Evolutionary conservation across 352 stramenopile species (phyloP).

Genomic region (Pythium scleroteichum): DNA sequence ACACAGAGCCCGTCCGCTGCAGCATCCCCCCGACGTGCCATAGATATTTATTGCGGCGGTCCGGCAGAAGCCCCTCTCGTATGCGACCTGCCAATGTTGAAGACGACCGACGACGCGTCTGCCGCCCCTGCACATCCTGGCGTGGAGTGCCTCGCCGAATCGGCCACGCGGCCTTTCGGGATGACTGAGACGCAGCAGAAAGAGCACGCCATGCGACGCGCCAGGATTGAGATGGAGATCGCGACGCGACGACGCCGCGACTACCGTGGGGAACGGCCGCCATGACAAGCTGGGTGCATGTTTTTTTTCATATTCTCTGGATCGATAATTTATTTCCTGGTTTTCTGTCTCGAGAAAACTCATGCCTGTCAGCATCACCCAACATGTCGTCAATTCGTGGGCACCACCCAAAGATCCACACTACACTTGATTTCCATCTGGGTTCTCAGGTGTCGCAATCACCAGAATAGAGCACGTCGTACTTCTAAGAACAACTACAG

Average conservation of each 20-base stretch:
- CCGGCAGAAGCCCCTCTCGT: slow-evolving; percentile 1
- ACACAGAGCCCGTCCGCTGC: slow-evolving; percentile 9
- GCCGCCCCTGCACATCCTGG: slow-evolving; percentile 3
- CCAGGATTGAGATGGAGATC: neutral
- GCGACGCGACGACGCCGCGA: neutral
- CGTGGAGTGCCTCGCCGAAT: slow-evolving; percentile 1
- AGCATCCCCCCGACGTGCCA: neutral
- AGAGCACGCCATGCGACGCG: neutral
- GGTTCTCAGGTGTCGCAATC: too few relatives aligned
- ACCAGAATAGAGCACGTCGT: too few relatives aligned
- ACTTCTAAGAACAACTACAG: too few relatives aligned
- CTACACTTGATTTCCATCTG: too few relatives aligned
- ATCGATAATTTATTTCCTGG: slow-evolving; percentile 1
- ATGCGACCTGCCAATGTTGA: slow-evolving; percentile 14
- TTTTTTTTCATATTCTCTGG: neutral
- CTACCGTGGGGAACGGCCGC: neutral
- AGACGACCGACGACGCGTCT: slow-evolving; percentile 19
- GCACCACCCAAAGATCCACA: too few relatives aligned
- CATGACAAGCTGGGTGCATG: neutral
- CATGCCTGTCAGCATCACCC: too few relatives aligned
- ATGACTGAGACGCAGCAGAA: neutral
- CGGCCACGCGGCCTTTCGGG: too few relatives aligned
- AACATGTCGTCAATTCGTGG: too few relatives aligned
- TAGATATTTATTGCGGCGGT: slow-evolving; percentile 18
- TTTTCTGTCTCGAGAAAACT: neutral